Evolutionary conservation across 345 rosid species (phyloP).

Genomic region (Euphorbia tirucalli): DNA sequence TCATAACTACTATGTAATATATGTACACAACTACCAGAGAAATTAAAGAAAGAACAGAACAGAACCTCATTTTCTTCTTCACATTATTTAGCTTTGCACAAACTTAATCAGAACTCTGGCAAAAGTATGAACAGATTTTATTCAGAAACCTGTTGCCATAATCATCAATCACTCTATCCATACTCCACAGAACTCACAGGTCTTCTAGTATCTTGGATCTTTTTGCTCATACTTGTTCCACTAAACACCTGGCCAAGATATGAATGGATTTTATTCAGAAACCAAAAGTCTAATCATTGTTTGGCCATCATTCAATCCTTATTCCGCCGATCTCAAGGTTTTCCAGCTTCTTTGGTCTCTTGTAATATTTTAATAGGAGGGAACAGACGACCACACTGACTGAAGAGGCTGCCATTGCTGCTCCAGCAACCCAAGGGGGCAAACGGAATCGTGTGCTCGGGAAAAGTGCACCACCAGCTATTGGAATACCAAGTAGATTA

Average conservation of each 20-base stretch:
- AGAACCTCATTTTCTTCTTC: neutral
- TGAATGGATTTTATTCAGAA: neutral
- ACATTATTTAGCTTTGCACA: neutral
- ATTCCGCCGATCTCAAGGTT: slow-evolving; percentile 54
- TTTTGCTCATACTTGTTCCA: neutral
- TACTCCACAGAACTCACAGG: slow-evolving; percentile 45
- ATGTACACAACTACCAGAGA: too few species aligned
- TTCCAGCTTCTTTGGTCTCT: slow-evolving; percentile 62
- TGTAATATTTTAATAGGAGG: slow-evolving; percentile 68
- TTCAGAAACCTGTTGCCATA: neutral
- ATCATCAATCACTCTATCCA: too few species aligned
- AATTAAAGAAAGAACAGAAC: too few species aligned
- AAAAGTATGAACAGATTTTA: neutral
- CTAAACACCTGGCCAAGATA: neutral
- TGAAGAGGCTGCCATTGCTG: slow-evolving; percentile 97
- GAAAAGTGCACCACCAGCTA: slow-evolving; percentile 81
- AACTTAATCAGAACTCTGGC: neutral
- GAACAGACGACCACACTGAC: slow-evolving; percentile 95
- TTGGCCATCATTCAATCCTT: slow-evolving; percentile 46
- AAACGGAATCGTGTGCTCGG: slow-evolving; percentile 63
- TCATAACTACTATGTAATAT: too few species aligned
- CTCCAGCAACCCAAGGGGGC: slow-evolving; percentile 98
- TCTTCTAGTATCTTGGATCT: too few species aligned
- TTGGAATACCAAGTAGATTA: slow-evolving; percentile 77
- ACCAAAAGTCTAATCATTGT: neutral